Base-by-base conservation (phyloP, 805 yeast species). In the Sporopachydermia quercuum region DNA sequence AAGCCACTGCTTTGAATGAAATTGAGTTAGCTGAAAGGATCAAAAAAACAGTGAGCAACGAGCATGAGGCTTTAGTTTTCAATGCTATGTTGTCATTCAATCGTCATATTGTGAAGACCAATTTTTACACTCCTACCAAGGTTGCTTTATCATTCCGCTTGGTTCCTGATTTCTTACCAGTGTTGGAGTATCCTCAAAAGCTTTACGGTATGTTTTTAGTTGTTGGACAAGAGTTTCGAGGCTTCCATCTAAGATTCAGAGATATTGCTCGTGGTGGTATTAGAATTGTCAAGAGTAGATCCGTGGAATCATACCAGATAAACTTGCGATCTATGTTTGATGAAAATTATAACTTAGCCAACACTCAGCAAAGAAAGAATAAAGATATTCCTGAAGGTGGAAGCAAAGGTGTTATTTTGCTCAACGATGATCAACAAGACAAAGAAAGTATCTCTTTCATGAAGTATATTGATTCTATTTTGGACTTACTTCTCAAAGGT, bases 371-470 rank as follows among this genome's bases (percentile, higher is more conserved):
- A 65, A 73, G 89, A 49, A 89, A 89, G 63, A 91, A 89, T 65
- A 89, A 89, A 66, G 98, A 89, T 65, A 91, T 89, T 43, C 97
- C 98, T 38, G 98, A 89, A 68, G 97, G 98, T 56, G 98, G 98
- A 30, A 84, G 96, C 34, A 89, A 89, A 60, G 98, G 98, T 64
- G 98, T 91, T 37, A 82, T 91, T 42, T 70, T 89, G 52, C 68
- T 89, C 49, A 61, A 71, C 47, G 48, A 48, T 42, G 87, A 80
- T 53, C 78, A 81, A 35, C 94, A 82, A 58, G 81, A 74, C 34
- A 74, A 78, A 53, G 85, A 94, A 39, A 75, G 76, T 47, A 77
- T 81, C 42, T 83, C 94, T 19, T 89, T 91, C 60, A 81, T 79
- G 56, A 93, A 91, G 65, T 89, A 89, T 59, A 79, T 89, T 49